Base-by-base conservation (phyloP, 2,329 filamentous ascomycete species). In the Phaeosphaeriaceae sp. region DNA sequence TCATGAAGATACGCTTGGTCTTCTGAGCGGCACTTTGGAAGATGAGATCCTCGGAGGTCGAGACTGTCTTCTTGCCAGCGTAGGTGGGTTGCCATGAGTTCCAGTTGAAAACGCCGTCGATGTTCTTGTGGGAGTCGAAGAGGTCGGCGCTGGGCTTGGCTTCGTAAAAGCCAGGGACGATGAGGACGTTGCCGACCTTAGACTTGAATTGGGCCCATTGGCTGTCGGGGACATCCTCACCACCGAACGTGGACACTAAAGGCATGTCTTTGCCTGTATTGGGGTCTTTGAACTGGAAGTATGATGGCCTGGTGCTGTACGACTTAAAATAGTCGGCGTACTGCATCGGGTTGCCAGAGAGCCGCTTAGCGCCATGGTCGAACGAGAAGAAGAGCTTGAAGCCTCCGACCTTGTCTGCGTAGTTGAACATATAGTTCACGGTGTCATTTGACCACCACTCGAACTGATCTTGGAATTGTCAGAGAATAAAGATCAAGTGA, bases 321-420 rank as follows among this genome's bases (percentile, higher is more conserved):
- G 61, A 41, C 4, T 66, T 49, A 21, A 77, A 61, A 41, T 74
- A 66, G 9, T 63, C 56, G 1, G 69, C 58, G 55, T 75, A 76
- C 2, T 73, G 51, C 7, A 59, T 52, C 4, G 74, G 71, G 24
- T 68, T 47, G 7, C 48, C 56, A 11, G 53, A 65, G 60, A 70
- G 60, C 36, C 65, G 50, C 17, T 58, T 57, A 7, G 60, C 52
- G 36, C 58, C 66, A 61, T 75, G 72, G 51, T 78, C 75, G 50
- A 78, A 77, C n/a, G 71, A 75, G 58, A 78, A 78, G 64, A 77
- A 78, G 22, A 78, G 68, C 7, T 67, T 63, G 57, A 78, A 78
- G 40, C 10, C 48, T 19, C 62, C 67, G 10, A 67, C 60, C 1
- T 65, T 57, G 1, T 68, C 64, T n/a, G 73, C 68, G 22, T 72